Conservation (phyloP, 1,284 basidiomycete genomes). For the Sanguinoderma infundibulare region DNA sequence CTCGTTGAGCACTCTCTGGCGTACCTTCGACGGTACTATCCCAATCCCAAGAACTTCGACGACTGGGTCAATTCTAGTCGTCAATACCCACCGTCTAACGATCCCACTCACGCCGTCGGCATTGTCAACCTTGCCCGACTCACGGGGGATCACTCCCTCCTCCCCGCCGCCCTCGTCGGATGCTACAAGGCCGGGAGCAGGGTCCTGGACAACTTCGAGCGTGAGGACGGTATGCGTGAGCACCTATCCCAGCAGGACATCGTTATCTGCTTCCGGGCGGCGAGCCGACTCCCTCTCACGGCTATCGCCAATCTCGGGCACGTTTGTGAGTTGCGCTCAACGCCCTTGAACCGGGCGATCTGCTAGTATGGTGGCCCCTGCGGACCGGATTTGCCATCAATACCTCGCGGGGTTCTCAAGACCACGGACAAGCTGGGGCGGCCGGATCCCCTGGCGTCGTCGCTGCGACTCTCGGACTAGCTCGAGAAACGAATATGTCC, state of each 20-base stretch:
- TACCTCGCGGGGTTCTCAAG: not conserved
- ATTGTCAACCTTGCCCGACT: conserved; percentile 6
- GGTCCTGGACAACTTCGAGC: not conserved
- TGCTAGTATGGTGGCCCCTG: no score
- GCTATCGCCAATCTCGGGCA: no score
- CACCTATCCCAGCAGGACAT: conserved; percentile 3
- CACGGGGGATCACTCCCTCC: not conserved
- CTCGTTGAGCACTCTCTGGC: not conserved
- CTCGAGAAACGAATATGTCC: not conserved
- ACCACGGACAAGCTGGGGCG: not conserved
- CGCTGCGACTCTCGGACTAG: not conserved
- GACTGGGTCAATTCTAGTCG: not conserved
- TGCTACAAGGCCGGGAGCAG: not conserved
- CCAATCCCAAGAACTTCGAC: not conserved
- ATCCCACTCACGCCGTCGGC: not conserved
- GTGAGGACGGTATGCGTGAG: conserved; percentile 13
- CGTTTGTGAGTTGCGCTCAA: no score
- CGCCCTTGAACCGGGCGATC: no score
- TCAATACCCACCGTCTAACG: not conserved
- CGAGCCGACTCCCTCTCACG: no score
- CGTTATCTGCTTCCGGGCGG: not conserved
- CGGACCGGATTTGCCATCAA: not conserved
- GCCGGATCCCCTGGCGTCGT: not conserved
- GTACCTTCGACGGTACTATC: not conserved
- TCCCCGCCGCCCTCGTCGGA: conserved; percentile 1